Evolutionary conservation across 805 yeast genomes (phyloP).

Genomic region (Saturnispora galanensis): DNA sequence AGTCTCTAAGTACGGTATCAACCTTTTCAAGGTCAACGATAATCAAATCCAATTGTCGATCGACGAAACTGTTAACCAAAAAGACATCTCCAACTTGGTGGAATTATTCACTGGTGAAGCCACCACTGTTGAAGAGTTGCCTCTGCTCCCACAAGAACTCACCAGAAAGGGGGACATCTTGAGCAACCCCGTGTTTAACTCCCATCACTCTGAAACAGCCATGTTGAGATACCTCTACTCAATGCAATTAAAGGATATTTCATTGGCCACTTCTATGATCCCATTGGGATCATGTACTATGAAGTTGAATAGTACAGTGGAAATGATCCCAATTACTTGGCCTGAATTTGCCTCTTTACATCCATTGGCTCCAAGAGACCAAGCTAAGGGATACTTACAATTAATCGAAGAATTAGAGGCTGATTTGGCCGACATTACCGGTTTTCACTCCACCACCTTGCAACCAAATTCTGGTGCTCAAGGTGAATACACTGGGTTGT

Average conservation of each 20-base stretch:
- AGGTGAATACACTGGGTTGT: constrained; percentile 92
- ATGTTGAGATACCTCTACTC: constrained; percentile 84
- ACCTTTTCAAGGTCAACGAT: constrained; percentile 60
- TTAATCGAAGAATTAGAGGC: constrained; percentile 66
- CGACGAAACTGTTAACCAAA: constrained; percentile 75
- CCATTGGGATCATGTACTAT: constrained; percentile 97
- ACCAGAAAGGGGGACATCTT: constrained; percentile 52
- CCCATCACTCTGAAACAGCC: constrained; percentile 89
- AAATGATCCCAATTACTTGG: constrained; percentile 91
- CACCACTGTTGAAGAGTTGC: constrained; percentile 27
- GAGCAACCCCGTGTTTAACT: constrained; percentile 69
- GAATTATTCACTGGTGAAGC: constrained; percentile 45
- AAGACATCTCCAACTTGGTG: constrained; percentile 50
- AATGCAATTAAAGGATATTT: constrained; percentile 79
- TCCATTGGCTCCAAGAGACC: constrained; percentile 86
- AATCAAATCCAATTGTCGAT: constrained; percentile 62
- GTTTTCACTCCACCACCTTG: constrained; percentile 79
- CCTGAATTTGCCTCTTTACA: constrained; percentile 85
- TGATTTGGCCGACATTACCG: constrained; percentile 87
- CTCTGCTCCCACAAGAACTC: constrained; percentile 40
- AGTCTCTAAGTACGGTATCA: constrained; percentile 53
- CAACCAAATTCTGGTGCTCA: constrained; percentile 99
- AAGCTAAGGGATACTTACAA: constrained; percentile 79
- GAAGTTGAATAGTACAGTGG: constrained; percentile 93
- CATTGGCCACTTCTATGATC: constrained; percentile 93